These are phyloP conservation scores for Cucurbita maxima DNA, from an alignment of 306 rosid genomes.

Conservation along the genomic window DNA sequence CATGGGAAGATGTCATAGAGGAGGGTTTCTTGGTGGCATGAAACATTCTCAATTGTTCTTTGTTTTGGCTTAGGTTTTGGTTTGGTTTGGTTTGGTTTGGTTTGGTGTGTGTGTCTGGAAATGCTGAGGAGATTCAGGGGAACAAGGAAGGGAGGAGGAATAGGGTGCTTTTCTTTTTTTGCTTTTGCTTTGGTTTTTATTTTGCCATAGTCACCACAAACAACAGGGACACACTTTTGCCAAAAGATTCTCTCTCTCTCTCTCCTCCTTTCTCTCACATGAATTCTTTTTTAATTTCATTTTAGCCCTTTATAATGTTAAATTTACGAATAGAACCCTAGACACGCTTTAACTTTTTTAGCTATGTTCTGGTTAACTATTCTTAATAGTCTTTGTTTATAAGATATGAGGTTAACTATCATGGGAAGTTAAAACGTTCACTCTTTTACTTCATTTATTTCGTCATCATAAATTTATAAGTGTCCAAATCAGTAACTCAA, in stretches of 20 bases:
- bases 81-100: slow-evolving; percentile 7
- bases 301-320: not conserved
- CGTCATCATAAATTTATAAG: too few relatives aligned
- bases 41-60: slow-evolving; percentile 40
- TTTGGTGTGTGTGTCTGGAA: slow-evolving; percentile 45
- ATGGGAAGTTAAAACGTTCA: too few relatives aligned
- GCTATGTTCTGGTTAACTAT: too few relatives aligned
- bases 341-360: too few relatives aligned
- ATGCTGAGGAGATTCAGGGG: not conserved
- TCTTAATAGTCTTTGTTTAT: too few relatives aligned
- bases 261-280: not conserved
- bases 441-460: too few relatives aligned
- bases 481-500: too few relatives aligned
- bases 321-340: too few relatives aligned
- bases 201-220: not conserved
- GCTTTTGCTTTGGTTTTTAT: not conserved
- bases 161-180: not conserved
- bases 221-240: not conserved
- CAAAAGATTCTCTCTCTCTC: not conserved
- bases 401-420: too few relatives aligned
- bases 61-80: not conserved
- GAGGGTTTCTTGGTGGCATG: slow-evolving; percentile 83
- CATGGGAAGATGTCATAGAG: slow-evolving; percentile 95
- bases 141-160: not conserved
- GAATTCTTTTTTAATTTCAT: not conserved